phyloP scores from a whole-genome alignment of 148 eudicot genomes.

The Cornus florida region DNA sequence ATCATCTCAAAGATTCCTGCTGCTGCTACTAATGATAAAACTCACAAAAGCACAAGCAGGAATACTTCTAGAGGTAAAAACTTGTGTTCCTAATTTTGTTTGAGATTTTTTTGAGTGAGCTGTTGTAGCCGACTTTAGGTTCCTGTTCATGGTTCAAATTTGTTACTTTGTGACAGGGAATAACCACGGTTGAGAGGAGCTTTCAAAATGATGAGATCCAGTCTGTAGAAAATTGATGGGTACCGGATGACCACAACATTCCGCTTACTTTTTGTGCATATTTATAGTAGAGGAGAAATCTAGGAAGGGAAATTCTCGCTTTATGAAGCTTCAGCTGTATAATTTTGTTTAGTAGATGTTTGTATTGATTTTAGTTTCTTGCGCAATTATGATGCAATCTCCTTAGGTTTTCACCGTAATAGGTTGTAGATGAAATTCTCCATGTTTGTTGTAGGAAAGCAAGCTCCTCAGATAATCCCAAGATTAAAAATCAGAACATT shows the following conservation, averaged over 20 bases:
- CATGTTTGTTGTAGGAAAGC: background rate
- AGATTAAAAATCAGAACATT: background rate
- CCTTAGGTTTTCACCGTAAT: background rate
- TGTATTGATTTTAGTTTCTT: conserved; percentile 18
- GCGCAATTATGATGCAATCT: conserved; percentile 6
- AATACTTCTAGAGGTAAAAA: conserved; percentile 43
- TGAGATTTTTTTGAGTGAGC: background rate
- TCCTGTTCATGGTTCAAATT: background rate
- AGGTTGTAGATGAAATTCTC: conserved; percentile 1
- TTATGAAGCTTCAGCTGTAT: conserved; percentile 16
- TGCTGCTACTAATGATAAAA: conserved; percentile 61
- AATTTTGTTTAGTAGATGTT: conserved; percentile 29
- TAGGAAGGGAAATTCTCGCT: conserved; percentile 21
- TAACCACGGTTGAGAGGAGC: conserved; percentile 10
- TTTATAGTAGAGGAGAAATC: conserved; percentile 8
- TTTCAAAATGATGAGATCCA: conserved; percentile 1
- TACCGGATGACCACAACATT: background rate
- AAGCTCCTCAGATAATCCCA: background rate
- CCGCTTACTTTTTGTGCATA: conserved; percentile 13
- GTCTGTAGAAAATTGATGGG: background rate
- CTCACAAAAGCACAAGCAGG: conserved; percentile 47
- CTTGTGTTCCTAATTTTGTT: conserved; percentile 7
- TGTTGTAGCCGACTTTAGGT: background rate
- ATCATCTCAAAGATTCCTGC: conserved; percentile 68
- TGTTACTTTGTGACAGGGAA: conserved; percentile 8